phyloP scores from a whole-genome alignment of 1,284 basidiomycete genomes.

The Leccinum subfulvum region DNA sequence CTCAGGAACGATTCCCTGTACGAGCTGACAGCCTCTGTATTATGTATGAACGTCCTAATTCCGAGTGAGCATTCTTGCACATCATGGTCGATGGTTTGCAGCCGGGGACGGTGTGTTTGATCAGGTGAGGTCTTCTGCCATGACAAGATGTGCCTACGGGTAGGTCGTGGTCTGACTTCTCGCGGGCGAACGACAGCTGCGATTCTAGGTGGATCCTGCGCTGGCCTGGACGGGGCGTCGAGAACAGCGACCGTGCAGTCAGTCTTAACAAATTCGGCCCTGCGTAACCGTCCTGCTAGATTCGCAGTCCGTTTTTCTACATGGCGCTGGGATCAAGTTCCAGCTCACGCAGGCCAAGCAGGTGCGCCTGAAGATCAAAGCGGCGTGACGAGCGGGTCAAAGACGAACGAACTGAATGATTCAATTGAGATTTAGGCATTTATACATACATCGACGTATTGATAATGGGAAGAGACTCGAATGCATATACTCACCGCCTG shows the following conservation, averaged over 20 bases:
- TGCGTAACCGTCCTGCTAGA: conserved; percentile 37
- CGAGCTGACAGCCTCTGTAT: conserved; percentile 80
- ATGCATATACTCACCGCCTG: no score
- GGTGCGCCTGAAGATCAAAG: no score
- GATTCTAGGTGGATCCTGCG: conserved; percentile 85
- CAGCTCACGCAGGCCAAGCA: no score
- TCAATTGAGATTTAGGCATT: no score
- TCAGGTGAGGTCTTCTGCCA: conserved; percentile 48
- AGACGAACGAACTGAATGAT: no score
- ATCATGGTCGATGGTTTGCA: conserved; percentile 51
- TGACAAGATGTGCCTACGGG: neutral
- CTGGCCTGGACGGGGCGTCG: conserved; percentile 90
- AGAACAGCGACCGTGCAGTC: conserved; percentile 82
- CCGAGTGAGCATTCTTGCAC: no score
- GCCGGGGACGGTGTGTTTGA: conserved; percentile 61
- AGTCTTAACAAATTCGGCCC: conserved; percentile 79
- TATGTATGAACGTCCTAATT: conserved; percentile 60
- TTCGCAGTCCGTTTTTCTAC: no score
- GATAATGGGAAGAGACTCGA: no score
- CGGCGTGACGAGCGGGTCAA: no score
- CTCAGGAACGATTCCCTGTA: conserved; percentile 98
- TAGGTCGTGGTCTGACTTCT: neutral
- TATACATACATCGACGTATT: no score
- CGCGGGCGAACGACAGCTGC: conserved; percentile 44
- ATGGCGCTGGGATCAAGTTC: no score